Conservation (phyloP, 2,329 filamentous ascomycete species). For the Ascochyta rabiei region DNA sequence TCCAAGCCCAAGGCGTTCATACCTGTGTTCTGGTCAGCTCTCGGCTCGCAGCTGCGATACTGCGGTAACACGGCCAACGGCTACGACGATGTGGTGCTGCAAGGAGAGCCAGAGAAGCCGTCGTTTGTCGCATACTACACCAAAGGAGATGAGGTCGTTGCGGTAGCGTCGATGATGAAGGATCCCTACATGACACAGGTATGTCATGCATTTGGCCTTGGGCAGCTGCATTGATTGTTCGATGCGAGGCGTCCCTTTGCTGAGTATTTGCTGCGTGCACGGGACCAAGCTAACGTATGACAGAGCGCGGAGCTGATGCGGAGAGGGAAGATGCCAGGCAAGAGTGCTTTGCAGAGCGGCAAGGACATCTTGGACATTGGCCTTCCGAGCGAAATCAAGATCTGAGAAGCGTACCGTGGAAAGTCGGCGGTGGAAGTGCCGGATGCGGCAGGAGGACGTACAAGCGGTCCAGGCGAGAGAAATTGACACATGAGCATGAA, state of each 20-base stretch:
- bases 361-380: constrained; percentile 54
- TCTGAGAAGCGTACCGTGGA: constrained; percentile 30
- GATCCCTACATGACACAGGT: constrained; percentile 76
- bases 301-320: constrained; percentile 87
- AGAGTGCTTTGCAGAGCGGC: constrained; percentile 74
- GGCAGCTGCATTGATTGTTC: background rate
- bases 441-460: constrained; percentile 8
- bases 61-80: constrained; percentile 85
- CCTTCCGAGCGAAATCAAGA: constrained; percentile 54
- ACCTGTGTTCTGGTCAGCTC: constrained; percentile 94
- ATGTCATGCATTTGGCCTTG: background rate
- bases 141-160: constrained; percentile 83
- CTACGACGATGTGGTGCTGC: constrained; percentile 83
- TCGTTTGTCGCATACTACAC: constrained; percentile 92
- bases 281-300: constrained; percentile 18
- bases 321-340: constrained; percentile 78
- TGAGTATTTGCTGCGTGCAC: background rate
- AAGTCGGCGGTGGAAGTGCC: constrained; percentile 1
- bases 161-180: constrained; percentile 86
- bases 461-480: constrained; percentile 13
- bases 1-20: constrained; percentile 75
- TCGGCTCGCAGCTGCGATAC: constrained; percentile 89
- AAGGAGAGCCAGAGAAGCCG: constrained; percentile 71
- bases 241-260: background rate
- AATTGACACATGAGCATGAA: constrained; percentile 13